Percentiles rank a stretch among this genome's conserved stretches.
phyloP scores from a whole-genome alignment of 768 basidiomycete genomes.

The Kwoniella botswanensis region DNA sequence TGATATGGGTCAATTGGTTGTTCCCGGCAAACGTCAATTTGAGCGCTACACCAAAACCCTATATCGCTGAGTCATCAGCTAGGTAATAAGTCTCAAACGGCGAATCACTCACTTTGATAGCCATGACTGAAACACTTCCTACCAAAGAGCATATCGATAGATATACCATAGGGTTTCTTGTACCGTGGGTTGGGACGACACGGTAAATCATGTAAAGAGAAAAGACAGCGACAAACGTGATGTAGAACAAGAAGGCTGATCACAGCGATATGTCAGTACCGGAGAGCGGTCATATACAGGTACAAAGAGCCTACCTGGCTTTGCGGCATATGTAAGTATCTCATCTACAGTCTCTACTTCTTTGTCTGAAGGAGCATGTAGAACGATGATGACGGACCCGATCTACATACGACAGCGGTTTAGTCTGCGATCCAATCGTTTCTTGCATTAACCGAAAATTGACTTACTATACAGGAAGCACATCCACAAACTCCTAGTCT shows the following conservation, averaged over 20 bases:
- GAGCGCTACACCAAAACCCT: constrained; percentile 91
- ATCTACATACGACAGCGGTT: constrained; percentile 48
- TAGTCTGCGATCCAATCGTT: background rate
- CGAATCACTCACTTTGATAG: constrained; percentile 69
- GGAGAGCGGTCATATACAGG: background rate
- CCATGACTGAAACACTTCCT: constrained; percentile 97
- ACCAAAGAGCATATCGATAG: constrained; percentile 95
- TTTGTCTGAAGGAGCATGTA: constrained; percentile 96
- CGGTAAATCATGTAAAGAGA: constrained; percentile 83
- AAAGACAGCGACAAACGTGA: constrained; percentile 80
- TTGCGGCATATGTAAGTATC: constrained; percentile 87
- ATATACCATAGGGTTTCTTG: constrained; percentile 85
- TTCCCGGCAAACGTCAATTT: constrained; percentile 91
- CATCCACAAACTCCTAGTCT: constrained; percentile 71
- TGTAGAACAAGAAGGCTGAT: constrained; percentile 87
- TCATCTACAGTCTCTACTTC: constrained; percentile 90
- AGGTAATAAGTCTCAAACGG: background rate
- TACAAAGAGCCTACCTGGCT: constrained; percentile 70
- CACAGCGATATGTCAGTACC: background rate
- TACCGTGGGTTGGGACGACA: constrained; percentile 83
- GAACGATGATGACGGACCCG: constrained; percentile 90
- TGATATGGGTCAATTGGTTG: constrained; percentile 92
- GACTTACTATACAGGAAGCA: constrained; percentile 56
- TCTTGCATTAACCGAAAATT: background rate
- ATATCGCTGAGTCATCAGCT: constrained; percentile 9